phyloP scores from a whole-genome alignment of 768 basidiomycete genomes.

The Candolleomyces aberdarensis region DNA sequence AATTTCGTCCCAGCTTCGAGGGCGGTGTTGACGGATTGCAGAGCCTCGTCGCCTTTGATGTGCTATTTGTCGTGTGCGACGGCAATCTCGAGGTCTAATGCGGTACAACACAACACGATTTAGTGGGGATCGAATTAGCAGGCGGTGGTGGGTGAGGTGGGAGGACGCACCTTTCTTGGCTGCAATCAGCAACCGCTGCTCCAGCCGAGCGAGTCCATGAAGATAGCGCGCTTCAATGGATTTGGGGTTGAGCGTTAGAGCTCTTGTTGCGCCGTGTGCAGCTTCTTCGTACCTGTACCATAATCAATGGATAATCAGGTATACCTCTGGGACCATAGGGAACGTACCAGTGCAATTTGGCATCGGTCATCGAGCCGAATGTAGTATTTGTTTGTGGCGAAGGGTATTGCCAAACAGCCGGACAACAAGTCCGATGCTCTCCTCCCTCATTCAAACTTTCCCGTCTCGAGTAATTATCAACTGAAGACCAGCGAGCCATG shows the following conservation, averaged over 20 bases:
- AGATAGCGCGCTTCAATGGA: conserved; percentile 39
- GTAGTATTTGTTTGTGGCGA: too few species aligned
- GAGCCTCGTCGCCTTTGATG: conserved; percentile 7
- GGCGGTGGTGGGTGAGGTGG: not conserved
- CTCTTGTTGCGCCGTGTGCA: conserved; percentile 33
- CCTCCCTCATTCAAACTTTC: too few species aligned
- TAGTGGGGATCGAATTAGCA: not conserved
- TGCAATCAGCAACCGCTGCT: conserved; percentile 26
- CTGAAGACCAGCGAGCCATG: too few species aligned
- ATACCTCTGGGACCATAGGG: too few species aligned
- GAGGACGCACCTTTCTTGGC: conserved; percentile 26
- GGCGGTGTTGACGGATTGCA: conserved; percentile 16
- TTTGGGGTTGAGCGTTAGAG: conserved; percentile 34
- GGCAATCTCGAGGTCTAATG: conserved; percentile 28
- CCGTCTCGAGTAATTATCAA: too few species aligned
- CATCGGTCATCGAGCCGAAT: conserved; percentile 33
- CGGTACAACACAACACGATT: conserved; percentile 3
- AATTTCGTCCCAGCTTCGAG: conserved; percentile 10
- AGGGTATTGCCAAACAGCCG: too few species aligned
- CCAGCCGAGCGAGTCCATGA: conserved; percentile 38
- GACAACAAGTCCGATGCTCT: too few species aligned
- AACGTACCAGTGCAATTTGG: conserved; percentile 33
- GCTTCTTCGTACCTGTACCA: conserved; percentile 34
- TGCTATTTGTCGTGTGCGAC: conserved; percentile 20
- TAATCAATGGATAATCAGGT: too few species aligned